phyloP scores from a whole-genome alignment of 805 yeast species.

The Kluyveromyces siamensis region DNA sequence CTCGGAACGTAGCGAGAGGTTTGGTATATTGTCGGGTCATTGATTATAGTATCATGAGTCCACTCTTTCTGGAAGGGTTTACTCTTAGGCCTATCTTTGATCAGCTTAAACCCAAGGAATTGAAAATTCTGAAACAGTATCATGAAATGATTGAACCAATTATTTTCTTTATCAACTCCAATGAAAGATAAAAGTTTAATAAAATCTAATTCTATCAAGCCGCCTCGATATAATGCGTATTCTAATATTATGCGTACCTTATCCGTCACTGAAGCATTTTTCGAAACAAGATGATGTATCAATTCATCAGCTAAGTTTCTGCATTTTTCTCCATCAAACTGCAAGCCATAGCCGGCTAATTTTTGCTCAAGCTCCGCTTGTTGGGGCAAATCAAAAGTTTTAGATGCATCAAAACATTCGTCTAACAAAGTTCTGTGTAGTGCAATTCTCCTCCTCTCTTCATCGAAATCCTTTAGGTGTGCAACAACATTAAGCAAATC shows the following conservation, averaged over 20 bases:
- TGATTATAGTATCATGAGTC: constrained; percentile 41
- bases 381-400: constrained; percentile 51
- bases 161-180: constrained; percentile 31
- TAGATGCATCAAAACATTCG: constrained; percentile 53
- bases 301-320: constrained; percentile 54
- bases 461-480: constrained; percentile 56
- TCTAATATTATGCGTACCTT: constrained; percentile 66
- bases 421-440: constrained; percentile 55
- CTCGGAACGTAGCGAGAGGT: constrained; percentile 72
- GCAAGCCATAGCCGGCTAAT: constrained; percentile 62
- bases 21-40: constrained; percentile 36
- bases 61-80: constrained; percentile 41
- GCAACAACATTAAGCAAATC: constrained; percentile 73
- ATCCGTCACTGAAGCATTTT: constrained; percentile 46
- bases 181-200: constrained; percentile 56
- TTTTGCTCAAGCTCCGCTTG: constrained; percentile 82
- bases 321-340: constrained; percentile 55
- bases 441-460: constrained; percentile 51
- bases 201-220: constrained; percentile 66
- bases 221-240: constrained; percentile 76
- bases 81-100: constrained; percentile 34
- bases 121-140: constrained; percentile 50
- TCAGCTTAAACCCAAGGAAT: constrained; percentile 47
- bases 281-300: constrained; percentile 43
- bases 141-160: constrained; percentile 35